Base-by-base conservation (phyloP, 768 basidiomycete genomes). In the Podaxis pistillaris region DNA sequence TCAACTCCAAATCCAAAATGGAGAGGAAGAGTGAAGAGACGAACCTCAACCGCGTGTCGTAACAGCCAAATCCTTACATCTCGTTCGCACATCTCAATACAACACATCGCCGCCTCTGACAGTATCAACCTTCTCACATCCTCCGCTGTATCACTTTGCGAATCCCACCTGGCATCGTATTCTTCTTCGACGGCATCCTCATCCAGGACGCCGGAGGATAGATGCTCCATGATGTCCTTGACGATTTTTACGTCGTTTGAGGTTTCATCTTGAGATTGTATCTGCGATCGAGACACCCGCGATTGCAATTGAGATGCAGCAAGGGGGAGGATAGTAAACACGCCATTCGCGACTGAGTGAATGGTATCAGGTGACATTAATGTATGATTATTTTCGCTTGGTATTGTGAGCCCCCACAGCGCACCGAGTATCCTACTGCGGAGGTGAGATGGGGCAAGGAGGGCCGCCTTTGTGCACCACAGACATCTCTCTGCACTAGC, bases 401-500 rank as follows among this genome's bases (percentile, higher is more conserved):
- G 71, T 67, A 76, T 75, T 66, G 87, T 61, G 68, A 83, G 68
- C 67, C 78, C 70, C 65, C 81, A 80, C 3, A 91, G 75, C 9
- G 75, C 73, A 9, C 76, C 77, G 17, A 91, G 66, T 26, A 88
- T 75, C 22, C 85, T 80, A 8, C 79, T 76, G 17, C 85, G 79
- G 54, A 81, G 72, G 17, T 67, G 66, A 7, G 80, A 76, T 6
- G 75, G 65, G 44, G 76, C 74, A 19, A 78, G 76, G 6, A 78
- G 71, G 0, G 84, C 84, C 8, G 88, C 88, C 65, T 82, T 83
- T 66, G 85, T 85, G 68, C 89, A 91, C 90, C 90, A 93, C 33
- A 88, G 64, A 66, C 81, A 84, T 26, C 90, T 83, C 62, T 86
- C 85, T 12, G 88, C 75, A 58, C 80, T 82, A 26, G 73, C n/a